Conservation (phyloP, 345 rosid genomes). For the Erucastrum elatum region DNA sequence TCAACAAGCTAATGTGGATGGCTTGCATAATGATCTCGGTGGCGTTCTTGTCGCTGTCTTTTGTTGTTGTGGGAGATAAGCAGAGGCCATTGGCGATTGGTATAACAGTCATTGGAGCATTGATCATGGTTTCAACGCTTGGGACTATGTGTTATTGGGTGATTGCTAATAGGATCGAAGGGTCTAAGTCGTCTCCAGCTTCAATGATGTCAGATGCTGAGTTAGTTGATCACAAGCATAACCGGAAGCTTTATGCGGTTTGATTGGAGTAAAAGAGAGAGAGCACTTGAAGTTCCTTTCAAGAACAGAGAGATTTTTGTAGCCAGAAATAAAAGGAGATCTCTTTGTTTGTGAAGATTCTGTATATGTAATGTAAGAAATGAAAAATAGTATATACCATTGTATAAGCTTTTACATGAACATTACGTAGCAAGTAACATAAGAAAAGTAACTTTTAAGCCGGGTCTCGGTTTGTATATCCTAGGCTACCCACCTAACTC, state of each 20-base stretch:
- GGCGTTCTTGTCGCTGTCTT: conserved; percentile 78
- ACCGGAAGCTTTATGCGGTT: conserved; percentile 71
- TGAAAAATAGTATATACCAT: neutral
- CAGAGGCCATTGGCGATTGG: conserved; percentile 61
- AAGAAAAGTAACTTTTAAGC: too few species aligned
- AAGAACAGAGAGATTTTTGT: conserved; percentile 29
- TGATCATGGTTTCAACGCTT: conserved; percentile 80
- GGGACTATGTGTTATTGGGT: conserved; percentile 95
- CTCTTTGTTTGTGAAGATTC: neutral
- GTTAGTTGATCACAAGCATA: conserved; percentile 49
- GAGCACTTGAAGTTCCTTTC: neutral
- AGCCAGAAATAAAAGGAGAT: conserved; percentile 19
- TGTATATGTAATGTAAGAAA: conserved; percentile 11
- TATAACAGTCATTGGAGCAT: conserved; percentile 60
- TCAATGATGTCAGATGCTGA: conserved; percentile 70
- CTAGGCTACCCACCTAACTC: too few species aligned
- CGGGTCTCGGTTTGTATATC: too few species aligned
- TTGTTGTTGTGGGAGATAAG: conserved; percentile 61
- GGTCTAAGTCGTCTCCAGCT: conserved; percentile 57
- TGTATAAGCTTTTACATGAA: neutral
- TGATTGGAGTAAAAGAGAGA: conserved; percentile 31
- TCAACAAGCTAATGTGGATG: conserved; percentile 95
- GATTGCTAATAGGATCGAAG: conserved; percentile 59
- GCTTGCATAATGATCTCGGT: conserved; percentile 84
- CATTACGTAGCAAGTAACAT: neutral